Evolutionary conservation across 2,329 filamentous ascomycete genomes (phyloP).

Genomic region (Bisporella sp.): DNA sequence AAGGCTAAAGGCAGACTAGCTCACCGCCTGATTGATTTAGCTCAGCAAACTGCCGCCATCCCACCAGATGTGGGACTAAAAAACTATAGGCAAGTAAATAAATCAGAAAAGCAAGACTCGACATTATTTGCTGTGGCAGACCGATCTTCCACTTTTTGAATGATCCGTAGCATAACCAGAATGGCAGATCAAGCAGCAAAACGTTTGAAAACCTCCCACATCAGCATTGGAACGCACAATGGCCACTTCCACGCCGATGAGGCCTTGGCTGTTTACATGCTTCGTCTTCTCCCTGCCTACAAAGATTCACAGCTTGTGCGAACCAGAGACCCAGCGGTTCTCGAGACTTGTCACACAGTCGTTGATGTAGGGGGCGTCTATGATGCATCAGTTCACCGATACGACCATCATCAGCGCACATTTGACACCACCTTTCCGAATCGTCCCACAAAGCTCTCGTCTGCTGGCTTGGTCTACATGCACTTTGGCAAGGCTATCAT

Average conservation of each 20-base stretch:
- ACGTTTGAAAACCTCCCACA: conserved; percentile 68
- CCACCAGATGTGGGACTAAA: too few relatives aligned
- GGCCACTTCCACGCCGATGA: conserved; percentile 99
- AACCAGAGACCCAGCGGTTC: conserved; percentile 73
- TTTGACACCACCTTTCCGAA: conserved; percentile 82
- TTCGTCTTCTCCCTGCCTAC: conserved; percentile 82
- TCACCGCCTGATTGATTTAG: too few relatives aligned
- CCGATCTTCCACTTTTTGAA: conserved; percentile 13
- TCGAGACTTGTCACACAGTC: conserved; percentile 84
- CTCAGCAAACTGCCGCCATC: too few relatives aligned
- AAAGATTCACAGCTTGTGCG: conserved; percentile 66
- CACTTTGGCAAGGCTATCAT: conserved; percentile 89
- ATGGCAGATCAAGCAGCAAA: conserved; percentile 72
- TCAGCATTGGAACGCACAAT: conserved; percentile 76
- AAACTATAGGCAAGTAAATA: too few relatives aligned
- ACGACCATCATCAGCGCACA: conserved; percentile 94
- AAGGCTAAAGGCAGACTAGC: too few relatives aligned
- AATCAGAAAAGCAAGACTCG: too few relatives aligned
- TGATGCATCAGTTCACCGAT: conserved; percentile 67
- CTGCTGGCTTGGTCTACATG: conserved; percentile 89
- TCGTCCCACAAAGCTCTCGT: conserved; percentile 82
- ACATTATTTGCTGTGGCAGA: too few relatives aligned
- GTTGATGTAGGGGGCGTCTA: conserved; percentile 98
- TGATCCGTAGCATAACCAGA: conserved; percentile 40
- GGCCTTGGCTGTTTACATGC: conserved; percentile 92